Evolutionary conservation across 306 rosid genomes (phyloP).

Genomic region (Alnus rubra): DNA sequence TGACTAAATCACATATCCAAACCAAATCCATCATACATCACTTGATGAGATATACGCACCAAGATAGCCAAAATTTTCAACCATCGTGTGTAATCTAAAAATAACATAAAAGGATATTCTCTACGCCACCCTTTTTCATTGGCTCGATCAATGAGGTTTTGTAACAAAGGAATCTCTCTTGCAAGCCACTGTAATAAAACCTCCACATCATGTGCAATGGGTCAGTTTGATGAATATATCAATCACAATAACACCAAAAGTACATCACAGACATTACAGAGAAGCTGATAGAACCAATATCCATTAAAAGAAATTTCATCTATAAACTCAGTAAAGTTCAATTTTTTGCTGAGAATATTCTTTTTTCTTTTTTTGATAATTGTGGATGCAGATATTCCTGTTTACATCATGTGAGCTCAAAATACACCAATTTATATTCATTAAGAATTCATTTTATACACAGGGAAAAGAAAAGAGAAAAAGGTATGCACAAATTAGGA

Average conservation of each 20-base stretch:
- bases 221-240: slow-evolving; percentile 31
- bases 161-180: slow-evolving; percentile 53
- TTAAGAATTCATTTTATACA: no score
- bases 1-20: not conserved
- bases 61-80: slow-evolving; percentile 11
- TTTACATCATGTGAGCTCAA: no score
- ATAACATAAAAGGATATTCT: slow-evolving; percentile 79
- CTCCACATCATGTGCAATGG: slow-evolving; percentile 33
- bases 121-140: slow-evolving; percentile 92
- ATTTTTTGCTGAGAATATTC: no score
- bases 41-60: slow-evolving; percentile 7
- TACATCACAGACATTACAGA: no score
- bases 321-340: no score
- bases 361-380: no score
- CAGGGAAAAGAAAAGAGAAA: no score
- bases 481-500: no score
- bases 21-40: not conserved
- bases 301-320: no score
- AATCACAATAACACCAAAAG: slow-evolving; percentile 24
- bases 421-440: no score
- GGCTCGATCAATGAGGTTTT: slow-evolving; percentile 71
- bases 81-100: slow-evolving; percentile 1
- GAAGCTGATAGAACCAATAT: no score
- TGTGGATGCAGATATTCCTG: no score
- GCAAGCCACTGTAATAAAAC: slow-evolving; percentile 66